Evolutionary conservation across 2,329 filamentous ascomycete genomes (phyloP), one percentile per base, ranked within the genome.

Genomic region (Diplodia seriata): DNA sequence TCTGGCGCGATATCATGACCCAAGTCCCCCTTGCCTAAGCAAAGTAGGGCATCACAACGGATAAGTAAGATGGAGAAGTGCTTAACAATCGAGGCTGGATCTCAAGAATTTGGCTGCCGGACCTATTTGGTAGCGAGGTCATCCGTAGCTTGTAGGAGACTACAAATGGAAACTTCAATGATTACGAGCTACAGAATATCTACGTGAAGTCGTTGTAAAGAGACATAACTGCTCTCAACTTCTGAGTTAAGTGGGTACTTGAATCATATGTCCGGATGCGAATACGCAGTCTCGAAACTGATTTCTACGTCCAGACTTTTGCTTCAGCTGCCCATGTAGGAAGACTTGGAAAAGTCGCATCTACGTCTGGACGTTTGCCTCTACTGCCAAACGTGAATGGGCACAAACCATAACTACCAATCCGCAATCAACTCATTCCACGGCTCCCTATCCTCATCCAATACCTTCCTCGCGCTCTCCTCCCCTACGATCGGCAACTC

Each of bases 361-460:
- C 26, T 26, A 26, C 26, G 26, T 26, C 26, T 26, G 26, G 26
- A 26, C 26, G 26, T 26, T 26, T 26, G 26, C 26, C 4, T 26
- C 26, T 26, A 26, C 26, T 26, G 26, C 26, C 26, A 26, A 26
- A 26, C 26, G 26, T 26, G 26, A 26, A 4, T 26, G 26, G 4
- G 26, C 26, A 26, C 26, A 26, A 26, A 4, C 26, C 26, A 26
- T 26, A 26, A 31, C 55, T 15, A 68, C 81, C 81, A 83, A 29
- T 81, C 81, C 56, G 78, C 75, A 74, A 84, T 82, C 76, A 84
- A 78, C 64, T 81, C 79, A 73, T 84, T 84, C 20, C 77, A 76
- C 69, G 79, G 76, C 70, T 78, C 78, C 66, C 77, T 78, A 66
- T 81, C 78, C 38, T 81, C 79, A 68, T 77, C 73, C 69, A 82